Percentiles rank a stretch among this genome's conserved stretches.
phyloP scores from a whole-genome alignment of 345 rosid genomes.

The Lumnitzera racemosa region DNA sequence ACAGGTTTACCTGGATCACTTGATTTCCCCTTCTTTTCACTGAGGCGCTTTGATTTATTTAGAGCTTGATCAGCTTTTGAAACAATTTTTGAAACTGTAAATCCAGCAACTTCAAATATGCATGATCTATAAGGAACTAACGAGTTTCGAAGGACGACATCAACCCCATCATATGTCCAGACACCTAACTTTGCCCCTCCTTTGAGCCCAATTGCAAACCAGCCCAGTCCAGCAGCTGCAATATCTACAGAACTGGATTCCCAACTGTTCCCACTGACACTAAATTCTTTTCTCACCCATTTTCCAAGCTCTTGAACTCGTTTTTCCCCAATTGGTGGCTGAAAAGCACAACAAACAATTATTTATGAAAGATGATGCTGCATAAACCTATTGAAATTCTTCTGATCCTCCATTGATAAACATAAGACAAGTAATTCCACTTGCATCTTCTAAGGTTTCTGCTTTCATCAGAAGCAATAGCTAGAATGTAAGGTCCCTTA shows the following conservation, averaged over 20 bases:
- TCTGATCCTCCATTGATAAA: not conserved
- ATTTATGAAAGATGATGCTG: not conserved
- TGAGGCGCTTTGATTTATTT: slow-evolving; percentile 34
- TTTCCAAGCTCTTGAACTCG: slow-evolving; percentile 70
- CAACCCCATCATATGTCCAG: slow-evolving; percentile 86
- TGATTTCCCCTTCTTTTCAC: slow-evolving; percentile 40
- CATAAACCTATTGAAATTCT: not conserved
- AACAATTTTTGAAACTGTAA: slow-evolving; percentile 79
- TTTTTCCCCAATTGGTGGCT: slow-evolving; percentile 88
- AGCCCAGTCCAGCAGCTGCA: slow-evolving; percentile 83
- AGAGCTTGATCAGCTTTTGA: slow-evolving; percentile 67
- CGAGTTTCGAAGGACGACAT: slow-evolving; percentile 58
- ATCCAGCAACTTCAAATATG: slow-evolving; percentile 72
- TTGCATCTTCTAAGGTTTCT: too few relatives aligned
- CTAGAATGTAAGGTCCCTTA: too few relatives aligned
- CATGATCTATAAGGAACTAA: slow-evolving; percentile 60
- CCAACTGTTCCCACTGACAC: slow-evolving; percentile 62
- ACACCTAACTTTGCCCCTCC: slow-evolving; percentile 70
- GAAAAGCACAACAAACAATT: slow-evolving; percentile 6
- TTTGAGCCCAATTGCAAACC: slow-evolving; percentile 78
- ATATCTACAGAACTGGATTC: slow-evolving; percentile 71
- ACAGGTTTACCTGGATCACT: slow-evolving; percentile 11
- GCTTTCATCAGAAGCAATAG: too few relatives aligned
- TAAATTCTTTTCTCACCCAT: slow-evolving; percentile 70
- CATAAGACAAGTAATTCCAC: too few relatives aligned